Conservation (phyloP, 805 yeast genomes). For the Starmerella gropengiesseri region DNA sequence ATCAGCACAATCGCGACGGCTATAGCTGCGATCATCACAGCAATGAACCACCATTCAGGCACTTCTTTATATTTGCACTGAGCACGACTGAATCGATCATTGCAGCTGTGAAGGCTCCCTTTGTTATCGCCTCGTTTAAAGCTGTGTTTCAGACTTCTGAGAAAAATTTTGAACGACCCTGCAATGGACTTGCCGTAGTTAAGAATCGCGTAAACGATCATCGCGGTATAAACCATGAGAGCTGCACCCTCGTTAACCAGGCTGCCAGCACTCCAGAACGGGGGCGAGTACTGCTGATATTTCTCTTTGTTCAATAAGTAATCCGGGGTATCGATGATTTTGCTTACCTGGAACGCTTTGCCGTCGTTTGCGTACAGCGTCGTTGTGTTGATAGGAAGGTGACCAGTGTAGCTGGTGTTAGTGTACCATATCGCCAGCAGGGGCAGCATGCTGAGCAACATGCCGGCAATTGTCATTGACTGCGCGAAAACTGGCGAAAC, state of each 20-base stretch:
- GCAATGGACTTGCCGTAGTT: conserved; percentile 34
- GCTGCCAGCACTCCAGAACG: conserved; percentile 47
- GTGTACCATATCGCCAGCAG: conserved; percentile 34
- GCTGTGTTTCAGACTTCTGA: conserved; percentile 6
- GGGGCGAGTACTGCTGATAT: conserved; percentile 44
- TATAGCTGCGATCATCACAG: conserved; percentile 36
- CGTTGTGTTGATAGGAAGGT: conserved; percentile 41
- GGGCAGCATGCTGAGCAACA: conserved; percentile 29
- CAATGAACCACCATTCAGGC: conserved; percentile 43
- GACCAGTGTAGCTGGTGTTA: conserved; percentile 41
- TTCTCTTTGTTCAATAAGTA: conserved; percentile 34
- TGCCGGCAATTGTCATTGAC: conserved; percentile 31
- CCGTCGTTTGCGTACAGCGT: conserved; percentile 36
- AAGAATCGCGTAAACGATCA: conserved; percentile 38
- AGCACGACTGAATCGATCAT: conserved; percentile 33
- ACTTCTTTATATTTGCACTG: conserved; percentile 44
- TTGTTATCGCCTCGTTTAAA: conserved; percentile 3
- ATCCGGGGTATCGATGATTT: conserved; percentile 33
- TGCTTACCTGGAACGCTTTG: conserved; percentile 34
- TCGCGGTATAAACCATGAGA: conserved; percentile 43
- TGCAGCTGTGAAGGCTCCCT: conserved; percentile 8
- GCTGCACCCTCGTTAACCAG: conserved; percentile 43
- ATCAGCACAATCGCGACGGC: conserved; percentile 35
- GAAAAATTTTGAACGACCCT: conserved; percentile 24
- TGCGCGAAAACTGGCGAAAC: conserved; percentile 37